These are phyloP conservation scores for Saccharomycopsis oosterbeekiorum DNA, from an alignment of 805 yeast species.

Conservation along the genomic window DNA sequence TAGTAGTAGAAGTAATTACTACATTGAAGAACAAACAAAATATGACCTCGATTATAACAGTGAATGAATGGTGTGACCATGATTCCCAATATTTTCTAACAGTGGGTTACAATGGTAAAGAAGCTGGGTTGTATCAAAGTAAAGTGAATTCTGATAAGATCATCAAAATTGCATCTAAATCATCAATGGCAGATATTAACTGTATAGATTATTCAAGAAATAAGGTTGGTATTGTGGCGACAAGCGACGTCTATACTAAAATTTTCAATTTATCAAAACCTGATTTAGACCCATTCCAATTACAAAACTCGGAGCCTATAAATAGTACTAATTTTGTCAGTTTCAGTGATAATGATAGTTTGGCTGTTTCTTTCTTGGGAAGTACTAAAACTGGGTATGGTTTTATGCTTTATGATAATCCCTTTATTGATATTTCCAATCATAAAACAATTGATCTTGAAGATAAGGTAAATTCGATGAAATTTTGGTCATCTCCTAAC, in stretches of 20 bases:
- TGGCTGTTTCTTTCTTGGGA: background rate
- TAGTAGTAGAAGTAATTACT: no score
- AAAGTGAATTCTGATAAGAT: slow-evolving; percentile 2
- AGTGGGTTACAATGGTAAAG: slow-evolving; percentile 10
- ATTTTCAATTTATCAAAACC: slow-evolving; percentile 7
- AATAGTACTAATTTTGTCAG: background rate
- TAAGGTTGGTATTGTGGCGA: slow-evolving; percentile 9
- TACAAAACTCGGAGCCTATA: background rate
- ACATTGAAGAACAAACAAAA: background rate
- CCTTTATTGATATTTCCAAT: background rate
- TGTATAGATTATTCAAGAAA: slow-evolving; percentile 11
- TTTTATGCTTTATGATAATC: background rate
- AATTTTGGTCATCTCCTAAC: background rate
- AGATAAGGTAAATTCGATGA: background rate
- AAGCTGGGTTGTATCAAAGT: slow-evolving; percentile 4
- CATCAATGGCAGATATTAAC: slow-evolving; percentile 8
- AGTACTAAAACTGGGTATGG: background rate
- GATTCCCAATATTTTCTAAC: slow-evolving; percentile 7
- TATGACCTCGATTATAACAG: slow-evolving; percentile 12
- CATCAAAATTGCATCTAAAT: slow-evolving; percentile 1
- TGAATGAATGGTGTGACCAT: slow-evolving; percentile 5
- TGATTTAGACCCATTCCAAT: slow-evolving; percentile 2
- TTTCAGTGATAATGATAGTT: background rate
- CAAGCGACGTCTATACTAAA: slow-evolving; percentile 5
- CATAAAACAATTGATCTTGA: background rate